Base-by-base conservation (phyloP, 306 rosid genomes). In the Dalbergia cochinchinensis region DNA sequence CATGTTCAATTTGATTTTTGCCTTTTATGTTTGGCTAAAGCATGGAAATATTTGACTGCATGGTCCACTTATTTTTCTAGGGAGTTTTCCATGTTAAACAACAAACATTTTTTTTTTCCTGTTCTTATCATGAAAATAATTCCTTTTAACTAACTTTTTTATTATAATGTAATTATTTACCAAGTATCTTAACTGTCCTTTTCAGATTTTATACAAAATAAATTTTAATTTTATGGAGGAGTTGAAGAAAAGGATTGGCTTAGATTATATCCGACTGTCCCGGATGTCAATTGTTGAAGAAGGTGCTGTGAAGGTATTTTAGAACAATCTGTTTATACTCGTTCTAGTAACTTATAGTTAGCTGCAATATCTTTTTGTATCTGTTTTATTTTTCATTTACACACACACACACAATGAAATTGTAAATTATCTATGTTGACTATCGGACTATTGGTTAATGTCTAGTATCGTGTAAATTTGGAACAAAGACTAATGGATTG, bases 261-360 rank as follows among this genome's bases (percentile, higher is more conserved):
- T 91, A 80, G 93, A 91, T 86, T 91, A 91, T 70, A 60, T 71
- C 69, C 84, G 87, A 54, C 83, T 89, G 70, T 82, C 96, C 62
- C 87, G 91, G 73, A 87, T 91, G 93, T 89, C 96, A 69, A 87
- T 91, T 78, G 74, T 91, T 77, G 91, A 91, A 85, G 96, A 91
- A 76, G 96, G 93, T 73, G 89, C 89, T 41, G 78, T 63, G 76
- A 87, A 89, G 96, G 96, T 91, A 84, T 54, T 79, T 7, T 54
- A 31, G 67, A 78, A 81, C 67, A 60, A 77, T 31, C 39, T 47
- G 41, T 58, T 13, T 33, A 31, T 80, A 62, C 80, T 22, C 70
- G 57, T 54, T 66, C 78, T 77, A 60, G 74, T 51, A 69, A 53
- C 66, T 63, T 45, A 69, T 71, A 41, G 71, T 74, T 8, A 47